Evolutionary conservation across 345 rosid genomes (phyloP), one percentile per base, ranked within the genome.

Genomic region (Fremontodendron californicum): DNA sequence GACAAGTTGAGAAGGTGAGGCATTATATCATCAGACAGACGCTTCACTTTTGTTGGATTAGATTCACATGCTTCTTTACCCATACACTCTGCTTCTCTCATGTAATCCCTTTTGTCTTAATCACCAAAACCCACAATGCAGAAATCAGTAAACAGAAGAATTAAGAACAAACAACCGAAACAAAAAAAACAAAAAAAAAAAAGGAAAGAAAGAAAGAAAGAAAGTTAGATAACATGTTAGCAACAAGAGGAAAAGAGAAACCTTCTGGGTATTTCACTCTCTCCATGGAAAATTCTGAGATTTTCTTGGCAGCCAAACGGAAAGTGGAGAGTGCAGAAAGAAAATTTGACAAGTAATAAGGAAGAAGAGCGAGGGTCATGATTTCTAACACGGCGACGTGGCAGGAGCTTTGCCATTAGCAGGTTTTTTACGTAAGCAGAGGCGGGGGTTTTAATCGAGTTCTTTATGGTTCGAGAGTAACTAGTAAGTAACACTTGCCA

Each of bases 1-100:
- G 42, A 92, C 98, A 94, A 66, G 81, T 89, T 94, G 76, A 92
- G 94, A 74, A 94, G 77, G 76, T 89, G 98, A 75, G 97, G 97
- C 65, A 94, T 80, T 73, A 92, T 87, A 65, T 63, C 54, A 78
- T 88, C 93, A 70, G 95, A 82, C 42, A 83, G 70, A 3, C 65
- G 82, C 60, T 72, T 78, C 27, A 29, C n/a, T n/a, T 66, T 75
- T 4, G 25, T 51, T 21, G 84, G 27, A 12, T 33, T 43, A 70
- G 62, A 64, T n/a, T 91, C 91, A 61, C 80, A 87, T 29, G 90
- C 89, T 76, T 82, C 89, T 80, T 90, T 87, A 39, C 81, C 79
- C 54, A 48, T 27, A 71, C 86, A 39, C 72, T 90, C 94, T 82
- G 86, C 46, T 75, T 89, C 95, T 82, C 84, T 78, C 45, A 9